Evolutionary conservation across 495 filamentous ascomycete species (phyloP).

Genomic region (Xylaria grammica): DNA sequence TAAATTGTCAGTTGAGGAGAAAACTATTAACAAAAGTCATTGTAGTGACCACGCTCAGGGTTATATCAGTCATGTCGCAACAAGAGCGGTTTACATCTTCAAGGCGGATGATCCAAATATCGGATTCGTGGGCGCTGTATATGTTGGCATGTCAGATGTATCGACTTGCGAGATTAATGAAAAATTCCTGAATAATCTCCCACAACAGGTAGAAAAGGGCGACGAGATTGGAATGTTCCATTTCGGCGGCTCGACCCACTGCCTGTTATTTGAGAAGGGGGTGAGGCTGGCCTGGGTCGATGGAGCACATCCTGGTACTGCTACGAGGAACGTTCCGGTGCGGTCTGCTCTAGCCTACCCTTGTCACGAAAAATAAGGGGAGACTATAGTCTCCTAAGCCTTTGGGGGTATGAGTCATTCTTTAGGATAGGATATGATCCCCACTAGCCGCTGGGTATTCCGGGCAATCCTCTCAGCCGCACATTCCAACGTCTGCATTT

Average conservation of each 20-base stretch:
- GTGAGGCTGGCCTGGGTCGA: slow-evolving; percentile 22
- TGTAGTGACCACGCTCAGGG: slow-evolving; percentile 36
- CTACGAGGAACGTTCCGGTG: slow-evolving; percentile 1
- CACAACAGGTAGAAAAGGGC: slow-evolving; percentile 59
- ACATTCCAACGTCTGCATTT: slow-evolving; percentile 3
- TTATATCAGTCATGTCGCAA: slow-evolving; percentile 56
- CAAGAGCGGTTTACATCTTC: slow-evolving; percentile 61
- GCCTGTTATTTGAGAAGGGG: slow-evolving; percentile 51
- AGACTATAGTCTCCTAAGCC: slow-evolving; percentile 7
- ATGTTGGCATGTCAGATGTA: slow-evolving; percentile 65
- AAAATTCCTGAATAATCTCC: slow-evolving; percentile 37
- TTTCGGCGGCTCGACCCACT: slow-evolving; percentile 64
- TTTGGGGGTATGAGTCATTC: slow-evolving; percentile 2
- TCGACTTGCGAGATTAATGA: slow-evolving; percentile 61
- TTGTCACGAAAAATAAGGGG: background rate
- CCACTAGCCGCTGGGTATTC: background rate
- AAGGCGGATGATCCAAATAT: slow-evolving; percentile 59
- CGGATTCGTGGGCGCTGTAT: slow-evolving; percentile 60
- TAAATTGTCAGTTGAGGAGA: slow-evolving; percentile 9
- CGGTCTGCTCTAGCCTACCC: slow-evolving; percentile 8
- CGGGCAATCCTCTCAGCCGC: background rate
- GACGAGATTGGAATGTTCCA: slow-evolving; percentile 67
- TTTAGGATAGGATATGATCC: slow-evolving; percentile 10
- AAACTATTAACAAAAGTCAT: slow-evolving; percentile 10
- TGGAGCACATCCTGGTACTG: slow-evolving; percentile 1